Conservation (phyloP, 176 grass and related monocot species). For the Phragmites australis region DNA sequence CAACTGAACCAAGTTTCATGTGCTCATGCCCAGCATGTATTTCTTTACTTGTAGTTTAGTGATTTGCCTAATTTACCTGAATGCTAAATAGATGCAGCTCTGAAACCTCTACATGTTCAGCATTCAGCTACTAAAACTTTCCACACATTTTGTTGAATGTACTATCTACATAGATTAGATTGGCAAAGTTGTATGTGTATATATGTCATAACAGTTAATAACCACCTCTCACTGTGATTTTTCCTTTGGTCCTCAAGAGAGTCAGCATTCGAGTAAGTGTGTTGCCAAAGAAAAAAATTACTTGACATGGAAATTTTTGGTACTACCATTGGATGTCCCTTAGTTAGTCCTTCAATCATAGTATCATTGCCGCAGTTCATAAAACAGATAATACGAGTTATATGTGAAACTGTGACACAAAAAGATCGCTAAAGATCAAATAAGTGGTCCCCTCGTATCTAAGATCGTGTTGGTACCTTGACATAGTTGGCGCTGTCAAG, state of each 20-base stretch:
- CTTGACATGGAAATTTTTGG: not conserved
- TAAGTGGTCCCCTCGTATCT: not conserved
- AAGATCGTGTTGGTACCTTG: constrained; percentile 46
- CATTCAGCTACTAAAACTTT: not conserved
- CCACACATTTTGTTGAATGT: not conserved
- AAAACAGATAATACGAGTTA: not conserved
- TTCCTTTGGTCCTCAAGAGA: not conserved
- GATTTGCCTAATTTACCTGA: not conserved
- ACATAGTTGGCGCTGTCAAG: constrained; percentile 63
- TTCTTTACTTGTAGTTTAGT: not conserved
- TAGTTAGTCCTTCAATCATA: not conserved
- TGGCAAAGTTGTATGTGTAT: no score
- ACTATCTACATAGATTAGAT: no score
- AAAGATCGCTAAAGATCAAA: not conserved
- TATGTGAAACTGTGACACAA: not conserved
- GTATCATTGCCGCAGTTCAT: not conserved
- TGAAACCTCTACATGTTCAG: not conserved
- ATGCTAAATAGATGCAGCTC: not conserved
- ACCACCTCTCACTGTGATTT: not conserved
- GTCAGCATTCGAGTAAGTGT: not conserved
- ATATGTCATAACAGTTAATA: not conserved
- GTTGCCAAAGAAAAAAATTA: not conserved
- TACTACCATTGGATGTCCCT: not conserved
- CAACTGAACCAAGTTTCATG: constrained; percentile 2
- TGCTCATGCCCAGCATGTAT: not conserved